These are phyloP conservation scores for Zygoascus bituminiphila DNA, from an alignment of 805 yeast species.

Conservation along the genomic window DNA sequence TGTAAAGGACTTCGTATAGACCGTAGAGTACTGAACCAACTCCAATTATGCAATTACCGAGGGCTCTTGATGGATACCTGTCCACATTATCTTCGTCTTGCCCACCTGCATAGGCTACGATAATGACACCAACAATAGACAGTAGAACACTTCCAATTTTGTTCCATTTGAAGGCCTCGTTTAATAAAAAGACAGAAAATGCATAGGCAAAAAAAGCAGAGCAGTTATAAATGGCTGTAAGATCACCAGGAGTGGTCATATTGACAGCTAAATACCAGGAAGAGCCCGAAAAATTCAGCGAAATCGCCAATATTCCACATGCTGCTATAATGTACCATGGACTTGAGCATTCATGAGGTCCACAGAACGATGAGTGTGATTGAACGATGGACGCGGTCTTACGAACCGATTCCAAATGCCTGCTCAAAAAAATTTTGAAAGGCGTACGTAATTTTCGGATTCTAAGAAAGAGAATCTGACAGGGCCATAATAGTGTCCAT, in stretches of 20 bases:
- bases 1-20: conserved; percentile 75
- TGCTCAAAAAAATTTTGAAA: conserved; percentile 13
- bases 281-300: conserved; percentile 66
- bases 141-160: conserved; percentile 61
- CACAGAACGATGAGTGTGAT: conserved; percentile 13
- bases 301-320: conserved; percentile 40
- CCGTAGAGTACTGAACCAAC: conserved; percentile 74
- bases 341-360: conserved; percentile 26
- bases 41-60: conserved; percentile 65
- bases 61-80: conserved; percentile 48
- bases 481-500: conserved; percentile 68
- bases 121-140: conserved; percentile 67
- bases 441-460: conserved; percentile 34
- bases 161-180: conserved; percentile 54
- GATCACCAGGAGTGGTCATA: conserved; percentile 72
- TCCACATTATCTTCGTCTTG: conserved; percentile 2
- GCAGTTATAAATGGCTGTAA: conserved; percentile 85
- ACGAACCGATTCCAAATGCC: conserved; percentile 15
- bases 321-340: conserved; percentile 39
- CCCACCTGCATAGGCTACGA: conserved; percentile 57
- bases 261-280: conserved; percentile 85
- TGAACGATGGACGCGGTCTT: conserved; percentile 21
- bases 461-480: conserved; percentile 48
- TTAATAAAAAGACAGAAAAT: conserved; percentile 67
- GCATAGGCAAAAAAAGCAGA: conserved; percentile 83